Evolutionary conservation across 176 grass and related monocot species (phyloP), one percentile per base, ranked within the genome.

Genomic region (Rhynchospora breviuscula): DNA sequence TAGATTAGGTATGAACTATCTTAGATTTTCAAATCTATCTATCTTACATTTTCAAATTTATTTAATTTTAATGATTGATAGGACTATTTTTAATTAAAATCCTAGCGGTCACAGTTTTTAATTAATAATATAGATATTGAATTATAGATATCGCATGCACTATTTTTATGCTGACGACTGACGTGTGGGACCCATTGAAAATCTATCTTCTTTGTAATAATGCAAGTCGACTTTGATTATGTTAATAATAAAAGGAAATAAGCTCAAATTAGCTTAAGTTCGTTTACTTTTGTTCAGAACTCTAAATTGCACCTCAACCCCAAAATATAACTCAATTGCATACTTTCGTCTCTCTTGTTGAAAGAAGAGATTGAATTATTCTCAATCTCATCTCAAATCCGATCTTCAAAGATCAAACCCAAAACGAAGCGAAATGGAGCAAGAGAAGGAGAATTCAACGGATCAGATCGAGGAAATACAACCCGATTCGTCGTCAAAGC

Each of bases 401-500:
- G 71, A 74, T 52, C 46, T 75, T 53, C 21, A 51, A 63, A 65
- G 13, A 29, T 81, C 35, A 81, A 66, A 51, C 43, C 35, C 79
- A 12, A 81, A 47, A 23, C 12, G 10, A 59, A 81, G 8, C 40
- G 62, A 82, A 33, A 82, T 65, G 59, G 80, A 67, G 21, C 43
- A 66, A 17, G 43, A 49, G 11, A 82, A 82, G 60, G 80, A 65
- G 47, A 82, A n/a, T 5, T 43, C 58, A 22, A 11, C 17, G 19
- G 78, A 81, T 81, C 59, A 1, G 59, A 18, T 82, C 25, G 59
- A 82, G 19, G 80, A 82, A 67, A 82, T 82, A 26, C 58, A 82
- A 51, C 13, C 61, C 59, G 45, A 82, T 17, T 61, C 59, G 18
- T 31, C 57, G 45, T 56, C 86, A 33, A 67, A 65, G 44, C 71